Evolutionary conservation across 192 early-diverging fungal species (phyloP).

Genomic region (Rhizophagus clarus): DNA sequence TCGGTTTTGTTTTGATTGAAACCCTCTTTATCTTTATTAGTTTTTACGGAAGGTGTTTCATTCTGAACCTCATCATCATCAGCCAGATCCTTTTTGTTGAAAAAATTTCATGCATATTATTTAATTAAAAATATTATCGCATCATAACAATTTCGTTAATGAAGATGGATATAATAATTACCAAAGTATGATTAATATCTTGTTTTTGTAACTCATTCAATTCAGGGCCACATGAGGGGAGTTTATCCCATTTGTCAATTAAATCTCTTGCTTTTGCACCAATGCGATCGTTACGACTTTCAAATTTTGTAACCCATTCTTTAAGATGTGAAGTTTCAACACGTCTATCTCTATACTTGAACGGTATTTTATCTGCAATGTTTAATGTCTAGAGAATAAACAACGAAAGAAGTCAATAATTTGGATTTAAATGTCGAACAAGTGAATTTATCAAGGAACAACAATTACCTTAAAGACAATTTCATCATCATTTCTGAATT

Average conservation of each 20-base stretch:
- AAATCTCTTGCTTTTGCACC: neutral
- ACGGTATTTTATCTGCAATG: neutral
- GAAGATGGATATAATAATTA: neutral
- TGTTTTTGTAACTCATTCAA: neutral
- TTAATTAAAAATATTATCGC: neutral
- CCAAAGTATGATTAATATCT: neutral
- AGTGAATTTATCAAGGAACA: neutral
- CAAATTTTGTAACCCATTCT: conserved; percentile 9
- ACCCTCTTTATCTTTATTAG: neutral
- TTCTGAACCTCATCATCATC: neutral
- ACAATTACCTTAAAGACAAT: conserved; percentile 5
- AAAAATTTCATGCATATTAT: neutral
- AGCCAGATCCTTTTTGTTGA: neutral
- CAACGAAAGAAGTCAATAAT: too few relatives aligned
- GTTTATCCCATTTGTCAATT: neutral
- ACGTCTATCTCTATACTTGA: conserved; percentile 3
- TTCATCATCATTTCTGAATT: neutral
- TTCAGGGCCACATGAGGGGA: neutral
- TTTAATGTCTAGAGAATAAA: neutral
- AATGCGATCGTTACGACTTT: neutral
- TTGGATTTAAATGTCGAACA: neutral
- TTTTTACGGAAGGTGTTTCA: neutral
- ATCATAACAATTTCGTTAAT: neutral
- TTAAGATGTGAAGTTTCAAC: conserved; percentile 19
- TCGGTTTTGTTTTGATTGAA: neutral